A percentile compares a stretch with the other conserved stretches of the same genome.
Conservation (phyloP, 257 asterid genomes). For the Perilla frutescens region DNA sequence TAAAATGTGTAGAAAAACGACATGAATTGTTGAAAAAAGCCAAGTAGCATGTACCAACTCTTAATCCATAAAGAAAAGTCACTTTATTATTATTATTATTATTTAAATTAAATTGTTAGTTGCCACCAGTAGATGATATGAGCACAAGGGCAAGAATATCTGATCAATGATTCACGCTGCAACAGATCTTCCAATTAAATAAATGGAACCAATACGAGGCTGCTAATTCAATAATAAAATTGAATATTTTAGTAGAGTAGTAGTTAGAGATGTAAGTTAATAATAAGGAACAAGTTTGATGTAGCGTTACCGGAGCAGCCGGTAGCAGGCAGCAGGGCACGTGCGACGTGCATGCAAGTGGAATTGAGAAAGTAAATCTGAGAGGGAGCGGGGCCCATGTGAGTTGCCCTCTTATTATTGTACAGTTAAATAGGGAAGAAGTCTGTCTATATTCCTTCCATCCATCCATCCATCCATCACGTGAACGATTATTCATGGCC, state of each 20-base stretch:
- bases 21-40: neutral
- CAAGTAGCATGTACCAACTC: neutral
- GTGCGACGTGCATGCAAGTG: neutral
- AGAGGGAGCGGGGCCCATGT: too few species aligned
- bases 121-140: neutral
- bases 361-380: neutral
- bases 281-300: too few species aligned
- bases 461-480: too few species aligned
- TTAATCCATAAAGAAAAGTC: neutral
- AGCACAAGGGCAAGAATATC: neutral
- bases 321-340: neutral
- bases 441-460: too few species aligned
- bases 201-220: neutral
- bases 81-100: neutral
- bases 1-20: neutral
- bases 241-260: too few species aligned
- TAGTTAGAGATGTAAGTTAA: too few species aligned
- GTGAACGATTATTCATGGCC: too few species aligned
- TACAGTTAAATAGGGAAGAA: too few species aligned
- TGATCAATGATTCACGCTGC: constrained; percentile 28
- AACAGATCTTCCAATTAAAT: neutral
- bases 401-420: too few species aligned
- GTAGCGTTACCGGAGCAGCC: neutral
- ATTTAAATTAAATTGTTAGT: neutral
- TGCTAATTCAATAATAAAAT: neutral